A percentile compares a stretch with the other conserved stretches of the same genome.
phyloP scores from a whole-genome alignment of 106 monocot genomes.

The Gastrodia elata region DNA sequence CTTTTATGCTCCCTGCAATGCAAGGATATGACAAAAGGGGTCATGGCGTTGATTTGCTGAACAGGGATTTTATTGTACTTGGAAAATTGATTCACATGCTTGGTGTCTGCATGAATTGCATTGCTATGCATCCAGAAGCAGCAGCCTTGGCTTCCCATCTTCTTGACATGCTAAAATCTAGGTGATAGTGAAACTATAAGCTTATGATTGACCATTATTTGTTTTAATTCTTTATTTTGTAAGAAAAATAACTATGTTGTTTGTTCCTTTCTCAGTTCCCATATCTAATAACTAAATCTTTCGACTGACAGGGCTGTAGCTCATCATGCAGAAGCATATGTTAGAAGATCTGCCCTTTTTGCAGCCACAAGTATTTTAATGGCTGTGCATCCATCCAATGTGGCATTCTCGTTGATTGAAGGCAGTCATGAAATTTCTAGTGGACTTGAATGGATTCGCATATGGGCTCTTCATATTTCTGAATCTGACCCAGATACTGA shows the following conservation, averaged over 20 bases:
- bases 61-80: conserved; percentile 89
- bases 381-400: conserved; percentile 79
- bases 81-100: conserved; percentile 95
- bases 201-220: not conserved
- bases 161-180: conserved; percentile 84
- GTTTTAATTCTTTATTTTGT: not conserved
- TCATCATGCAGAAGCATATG: conserved; percentile 92
- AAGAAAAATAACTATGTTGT: not conserved
- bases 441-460: conserved; percentile 91
- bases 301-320: conserved; percentile 50
- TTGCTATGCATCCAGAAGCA: conserved; percentile 90
- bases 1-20: conserved; percentile 95
- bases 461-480: conserved; percentile 64
- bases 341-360: conserved; percentile 86
- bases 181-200: conserved; percentile 28
- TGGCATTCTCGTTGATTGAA: conserved; percentile 86
- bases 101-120: conserved; percentile 92
- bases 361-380: conserved; percentile 66
- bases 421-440: conserved; percentile 60
- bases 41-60: conserved; percentile 82
- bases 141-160: conserved; percentile 59
- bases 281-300: no score
- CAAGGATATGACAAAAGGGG: conserved; percentile 81
- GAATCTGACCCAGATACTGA: conserved; percentile 86
- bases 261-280: not conserved